Conservation (phyloP, 306 rosid genomes). For the Trifolium fragiferum region DNA sequence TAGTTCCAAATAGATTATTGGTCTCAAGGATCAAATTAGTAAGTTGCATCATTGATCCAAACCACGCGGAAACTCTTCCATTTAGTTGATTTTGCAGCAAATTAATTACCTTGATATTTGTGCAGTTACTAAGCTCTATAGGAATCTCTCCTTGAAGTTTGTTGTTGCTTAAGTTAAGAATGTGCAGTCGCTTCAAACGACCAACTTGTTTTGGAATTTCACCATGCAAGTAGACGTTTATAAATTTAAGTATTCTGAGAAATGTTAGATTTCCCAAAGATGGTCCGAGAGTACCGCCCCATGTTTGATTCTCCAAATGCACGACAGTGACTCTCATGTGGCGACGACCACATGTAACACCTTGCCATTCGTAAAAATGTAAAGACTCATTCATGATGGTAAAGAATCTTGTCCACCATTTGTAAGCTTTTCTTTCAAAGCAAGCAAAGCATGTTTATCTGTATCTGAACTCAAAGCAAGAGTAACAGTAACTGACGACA, state of each 20-base stretch:
- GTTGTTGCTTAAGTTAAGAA: not conserved
- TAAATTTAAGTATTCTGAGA: constrained; percentile 4
- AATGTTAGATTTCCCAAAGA: constrained; percentile 41
- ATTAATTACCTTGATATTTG: not conserved
- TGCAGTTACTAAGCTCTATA: constrained; percentile 9
- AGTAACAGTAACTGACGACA: not conserved
- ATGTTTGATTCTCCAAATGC: constrained; percentile 13
- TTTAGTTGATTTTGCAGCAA: not conserved
- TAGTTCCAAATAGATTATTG: constrained; percentile 35
- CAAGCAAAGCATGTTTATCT: constrained; percentile 1
- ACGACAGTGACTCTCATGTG: constrained; percentile 36
- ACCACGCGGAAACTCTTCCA: constrained; percentile 36
- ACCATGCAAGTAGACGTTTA: constrained; percentile 4
- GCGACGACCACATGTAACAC: constrained; percentile 28
- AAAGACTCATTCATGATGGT: constrained; percentile 43
- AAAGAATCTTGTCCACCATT: constrained; percentile 13
- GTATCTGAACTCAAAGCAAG: not conserved
- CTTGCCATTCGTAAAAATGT: constrained; percentile 40
- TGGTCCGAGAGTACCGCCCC: constrained; percentile 38
- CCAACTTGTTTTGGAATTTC: constrained; percentile 38
- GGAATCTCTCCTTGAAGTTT: constrained; percentile 35
- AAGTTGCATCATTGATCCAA: constrained; percentile 31
- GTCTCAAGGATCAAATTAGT: not conserved
- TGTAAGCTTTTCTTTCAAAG: constrained; percentile 18
- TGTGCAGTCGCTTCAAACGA: constrained; percentile 25